Base-by-base conservation (phyloP, 176 grass and related monocot species). In the Triticum urartu region DNA sequence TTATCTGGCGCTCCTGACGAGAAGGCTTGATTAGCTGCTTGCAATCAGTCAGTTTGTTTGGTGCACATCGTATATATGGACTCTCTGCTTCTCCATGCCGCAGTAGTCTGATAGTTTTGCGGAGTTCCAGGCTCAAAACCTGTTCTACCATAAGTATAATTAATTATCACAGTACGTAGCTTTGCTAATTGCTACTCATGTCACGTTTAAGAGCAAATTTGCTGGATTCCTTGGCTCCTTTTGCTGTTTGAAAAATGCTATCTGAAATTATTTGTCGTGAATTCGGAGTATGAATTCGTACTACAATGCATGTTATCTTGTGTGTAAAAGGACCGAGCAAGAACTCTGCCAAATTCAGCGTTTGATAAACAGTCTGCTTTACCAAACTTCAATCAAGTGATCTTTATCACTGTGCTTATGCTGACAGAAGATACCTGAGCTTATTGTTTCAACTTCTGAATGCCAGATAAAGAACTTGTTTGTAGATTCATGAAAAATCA, bases 1-100 rank as follows among this genome's bases (percentile, higher is more conserved):
- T 83, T 89, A 17, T 79, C 89, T 34, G 74, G 86, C 7, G 78
- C 69, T 43, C 73, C 68, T 22, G 66, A 65, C 0, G 77, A 95
- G 42, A 90, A 89, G n/a, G 68, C 93, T 17, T 36, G 77, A 85
- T 92, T 89, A 92, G 68, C 60, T 68, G 3, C 33, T 79, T 1
- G 1, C 59, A 48, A 48, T 48, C 45, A 80, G 0, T 67, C 20
- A 30, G 12, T 26, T 0, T 83, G 67, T 42, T 77, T 11, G 52
- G 24, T 67, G n/a, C 60, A 28, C 13, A 6, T 80, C 77, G 69
- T 84, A 64, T 30, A 78, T 45, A 88, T 24, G 28, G 54, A 59
- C 13, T 22, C 15, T 21, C 59, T 54, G 18, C 60, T 35, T 61
- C 63, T 45, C 28, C 43, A 0, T 48, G 66, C 68, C 28, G 75